Evolutionary conservation across 495 filamentous ascomycete species (phyloP).

Genomic region (Margaritispora aquatica): DNA sequence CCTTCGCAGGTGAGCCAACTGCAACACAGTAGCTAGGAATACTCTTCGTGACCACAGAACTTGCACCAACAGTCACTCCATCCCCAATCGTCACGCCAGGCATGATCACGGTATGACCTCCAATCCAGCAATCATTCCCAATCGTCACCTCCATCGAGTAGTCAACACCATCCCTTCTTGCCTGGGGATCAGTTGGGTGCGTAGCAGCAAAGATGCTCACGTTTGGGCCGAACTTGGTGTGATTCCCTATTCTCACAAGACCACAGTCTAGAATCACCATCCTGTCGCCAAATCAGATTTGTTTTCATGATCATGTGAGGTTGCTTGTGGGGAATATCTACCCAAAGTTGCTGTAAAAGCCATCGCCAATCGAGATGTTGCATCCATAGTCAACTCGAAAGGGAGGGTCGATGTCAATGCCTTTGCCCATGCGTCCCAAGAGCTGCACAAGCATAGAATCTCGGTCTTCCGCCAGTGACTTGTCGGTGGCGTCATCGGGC

Average conservation of each 20-base stretch:
- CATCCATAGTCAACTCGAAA: slow-evolving; percentile 9
- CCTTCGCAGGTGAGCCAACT: slow-evolving; percentile 25
- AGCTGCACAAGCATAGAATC: slow-evolving; percentile 1
- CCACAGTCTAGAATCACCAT: slow-evolving; percentile 7
- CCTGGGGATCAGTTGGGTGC: slow-evolving; percentile 37
- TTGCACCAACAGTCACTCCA: slow-evolving; percentile 39
- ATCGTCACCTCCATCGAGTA: slow-evolving; percentile 31
- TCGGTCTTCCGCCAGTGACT: not conserved
- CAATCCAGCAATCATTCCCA: slow-evolving; percentile 46
- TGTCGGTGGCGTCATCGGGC: not conserved
- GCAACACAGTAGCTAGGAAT: slow-evolving; percentile 36
- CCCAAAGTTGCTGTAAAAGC: slow-evolving; percentile 5
- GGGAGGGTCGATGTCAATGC: not conserved
- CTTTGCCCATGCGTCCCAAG: not conserved
- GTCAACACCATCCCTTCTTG: slow-evolving; percentile 29
- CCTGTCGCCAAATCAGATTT: not conserved
- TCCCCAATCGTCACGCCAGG: slow-evolving; percentile 41
- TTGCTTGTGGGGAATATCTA: not conserved
- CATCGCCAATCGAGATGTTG: slow-evolving; percentile 14
- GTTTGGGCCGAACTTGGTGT: slow-evolving; percentile 32
- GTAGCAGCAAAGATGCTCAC: slow-evolving; percentile 40
- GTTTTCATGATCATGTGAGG: not conserved
- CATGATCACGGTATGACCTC: slow-evolving; percentile 34
- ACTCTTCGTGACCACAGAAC: slow-evolving; percentile 41
- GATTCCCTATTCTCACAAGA: slow-evolving; percentile 8